These are phyloP conservation scores for Aspergillus panamensis DNA, from an alignment of 495 filamentous ascomycete genomes.

Conservation along the genomic window DNA sequence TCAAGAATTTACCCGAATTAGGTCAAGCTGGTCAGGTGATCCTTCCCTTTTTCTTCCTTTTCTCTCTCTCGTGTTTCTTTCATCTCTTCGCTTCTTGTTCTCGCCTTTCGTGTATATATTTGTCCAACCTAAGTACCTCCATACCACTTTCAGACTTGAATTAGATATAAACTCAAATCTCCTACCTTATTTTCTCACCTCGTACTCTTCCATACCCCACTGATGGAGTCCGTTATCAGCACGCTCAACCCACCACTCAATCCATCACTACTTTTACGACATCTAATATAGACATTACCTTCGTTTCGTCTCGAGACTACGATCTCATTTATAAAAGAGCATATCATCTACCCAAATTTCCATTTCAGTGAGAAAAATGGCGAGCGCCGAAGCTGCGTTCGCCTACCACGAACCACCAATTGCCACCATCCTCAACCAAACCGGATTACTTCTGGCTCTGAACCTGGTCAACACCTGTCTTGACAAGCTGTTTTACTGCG, in stretches of 20 bases:
- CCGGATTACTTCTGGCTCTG: constrained; percentile 64
- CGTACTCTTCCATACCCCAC: not conserved
- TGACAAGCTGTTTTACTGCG: constrained; percentile 63
- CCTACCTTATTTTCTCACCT: too few species aligned
- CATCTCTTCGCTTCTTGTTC: too few species aligned
- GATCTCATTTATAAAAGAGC: not conserved
- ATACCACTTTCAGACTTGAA: too few species aligned
- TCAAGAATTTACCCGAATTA: too few species aligned
- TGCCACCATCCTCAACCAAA: constrained; percentile 53
- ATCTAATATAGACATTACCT: constrained; percentile 2
- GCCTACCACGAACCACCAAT: constrained; percentile 62
- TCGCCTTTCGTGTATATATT: too few species aligned
- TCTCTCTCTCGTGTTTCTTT: too few species aligned
- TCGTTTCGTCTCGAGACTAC: too few species aligned
- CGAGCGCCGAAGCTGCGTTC: constrained; percentile 27
- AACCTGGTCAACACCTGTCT: constrained; percentile 57
- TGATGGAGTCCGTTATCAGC: constrained; percentile 12
- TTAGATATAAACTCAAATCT: too few species aligned
- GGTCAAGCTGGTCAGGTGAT: too few species aligned
- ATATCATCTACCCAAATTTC: not conserved
- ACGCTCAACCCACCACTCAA: not conserved
- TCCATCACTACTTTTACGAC: constrained; percentile 1
- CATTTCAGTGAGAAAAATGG: constrained; percentile 1
- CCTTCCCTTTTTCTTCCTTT: too few species aligned
- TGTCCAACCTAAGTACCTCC: too few species aligned